Evolutionary conservation across 345 rosid genomes (phyloP), one percentile per base, ranked within the genome.

Genomic region (Syzygium oleosum): DNA sequence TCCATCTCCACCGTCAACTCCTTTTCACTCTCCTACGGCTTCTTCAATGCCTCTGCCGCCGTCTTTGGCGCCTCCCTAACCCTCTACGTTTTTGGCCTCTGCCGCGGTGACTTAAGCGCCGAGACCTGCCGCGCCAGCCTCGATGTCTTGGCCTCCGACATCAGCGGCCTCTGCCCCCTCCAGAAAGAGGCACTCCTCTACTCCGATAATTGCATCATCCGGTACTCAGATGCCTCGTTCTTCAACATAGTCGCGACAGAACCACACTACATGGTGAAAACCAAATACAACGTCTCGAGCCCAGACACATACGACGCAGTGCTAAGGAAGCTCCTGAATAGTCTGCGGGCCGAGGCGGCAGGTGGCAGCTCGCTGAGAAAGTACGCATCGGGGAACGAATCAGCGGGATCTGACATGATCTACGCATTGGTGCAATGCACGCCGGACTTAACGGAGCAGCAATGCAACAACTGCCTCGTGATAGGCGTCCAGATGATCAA

Each of bases 241-340:
- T 65, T 65, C 11, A 43, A 0, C 43, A 8, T 11, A 51, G 23
- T 51, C 22, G 43, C 85, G 0, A 27, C 0, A 51, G 8, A n/a
- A 52, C 58, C 58, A 14, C 1, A 0, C 17, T 53, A 51, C 23
- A 5, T 14, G 22, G 85, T 12, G 55, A 84, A 12, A 0, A 25
- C 52, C 23, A 0, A 4, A n/a, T 4, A 6, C 53, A 0, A 0
- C 7, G 41, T 52, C 4, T 86, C 79, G 12, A 31, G 43, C 79
- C 78, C 78, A 0, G 41, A 65, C 0, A 9, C 12, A 9, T 31
- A 15, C 12, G 7, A 2, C 0, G 23, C 0, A 0, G 43, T 11
- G 43, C 0, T 68, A 23, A 68, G 12, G 79, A 68, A 68, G 22
- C 79, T 68, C 43, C 23, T 31, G 43, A 68, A 68, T 0, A 8